Conservation (phyloP, 805 yeast genomes). For the Pichia membranifaciens region DNA sequence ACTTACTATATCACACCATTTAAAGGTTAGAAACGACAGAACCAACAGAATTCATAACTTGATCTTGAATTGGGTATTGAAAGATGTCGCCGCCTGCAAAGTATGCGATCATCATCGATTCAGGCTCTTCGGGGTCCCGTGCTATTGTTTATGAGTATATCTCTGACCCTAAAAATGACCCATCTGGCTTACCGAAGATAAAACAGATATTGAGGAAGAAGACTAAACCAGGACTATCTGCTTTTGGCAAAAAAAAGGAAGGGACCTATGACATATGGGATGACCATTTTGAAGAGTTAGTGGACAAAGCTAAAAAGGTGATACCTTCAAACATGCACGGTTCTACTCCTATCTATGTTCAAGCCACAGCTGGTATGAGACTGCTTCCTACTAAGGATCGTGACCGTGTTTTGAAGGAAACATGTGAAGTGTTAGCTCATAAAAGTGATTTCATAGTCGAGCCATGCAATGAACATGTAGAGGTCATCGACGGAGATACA, state of each 20-base stretch:
- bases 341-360: slow-evolving; percentile 81
- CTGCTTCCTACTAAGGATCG: slow-evolving; percentile 54
- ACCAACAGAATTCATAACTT: no score
- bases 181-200: slow-evolving; percentile 16
- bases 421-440: slow-evolving; percentile 52
- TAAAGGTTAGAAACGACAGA: no score
- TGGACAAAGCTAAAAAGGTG: slow-evolving; percentile 61
- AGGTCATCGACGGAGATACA: slow-evolving; percentile 87
- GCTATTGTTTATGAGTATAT: slow-evolving; percentile 80
- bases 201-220: slow-evolving; percentile 62
- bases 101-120: slow-evolving; percentile 88
- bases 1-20: no score
- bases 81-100: slow-evolving; percentile 14
- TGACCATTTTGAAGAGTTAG: slow-evolving; percentile 58
- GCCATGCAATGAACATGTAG: slow-evolving; percentile 65
- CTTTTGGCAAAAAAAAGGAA: slow-evolving; percentile 47
- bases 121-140: slow-evolving; percentile 94
- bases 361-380: slow-evolving; percentile 97
- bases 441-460: slow-evolving; percentile 52
- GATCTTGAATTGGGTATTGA: no score
- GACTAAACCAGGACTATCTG: slow-evolving; percentile 79
- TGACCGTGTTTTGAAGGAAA: slow-evolving; percentile 45
- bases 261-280: slow-evolving; percentile 49
- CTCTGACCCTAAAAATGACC: slow-evolving; percentile 27
- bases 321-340: slow-evolving; percentile 57